Percentiles rank a stretch among this genome's conserved stretches.
Evolutionary conservation across 129 eudicot species (phyloP).

Genomic region (Helichrysum umbraculigerum): DNA sequence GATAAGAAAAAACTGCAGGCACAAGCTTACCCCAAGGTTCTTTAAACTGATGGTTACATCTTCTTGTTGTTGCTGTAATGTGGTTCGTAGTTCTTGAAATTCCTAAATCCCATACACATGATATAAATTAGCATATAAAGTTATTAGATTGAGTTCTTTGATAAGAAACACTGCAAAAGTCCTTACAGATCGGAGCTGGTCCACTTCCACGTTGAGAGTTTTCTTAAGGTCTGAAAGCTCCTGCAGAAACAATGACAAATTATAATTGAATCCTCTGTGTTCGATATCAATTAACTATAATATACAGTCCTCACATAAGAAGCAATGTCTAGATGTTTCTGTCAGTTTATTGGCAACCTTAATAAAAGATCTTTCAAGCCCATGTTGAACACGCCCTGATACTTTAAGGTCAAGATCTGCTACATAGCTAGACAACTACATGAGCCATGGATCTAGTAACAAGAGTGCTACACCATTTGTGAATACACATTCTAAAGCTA

Average conservation of each 20-base stretch:
- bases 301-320: not conserved
- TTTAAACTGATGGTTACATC: conserved; percentile 80
- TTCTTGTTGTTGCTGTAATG: conserved; percentile 92
- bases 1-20: not conserved
- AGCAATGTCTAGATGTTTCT: not conserved
- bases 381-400: not conserved
- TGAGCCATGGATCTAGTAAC: not conserved
- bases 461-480: not conserved
- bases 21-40: conserved; percentile 66
- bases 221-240: conserved; percentile 85
- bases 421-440: not conserved
- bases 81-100: conserved; percentile 81
- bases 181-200: conserved; percentile 80
- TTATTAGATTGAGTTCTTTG: conserved; percentile 9
- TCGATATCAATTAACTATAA: not conserved
- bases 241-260: conserved; percentile 41
- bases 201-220: conserved; percentile 84
- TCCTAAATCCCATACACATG: conserved; percentile 44
- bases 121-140: not conserved
- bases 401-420: not conserved
- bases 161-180: conserved; percentile 4
- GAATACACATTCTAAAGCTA: not conserved
- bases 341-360: not conserved
- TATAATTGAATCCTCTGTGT: conserved; percentile 8
- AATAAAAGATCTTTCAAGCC: not conserved